Evolutionary conservation across 257 asterid species (phyloP), one percentile per base, ranked within the genome.

Genomic region (Solanum ahanhuiri): DNA sequence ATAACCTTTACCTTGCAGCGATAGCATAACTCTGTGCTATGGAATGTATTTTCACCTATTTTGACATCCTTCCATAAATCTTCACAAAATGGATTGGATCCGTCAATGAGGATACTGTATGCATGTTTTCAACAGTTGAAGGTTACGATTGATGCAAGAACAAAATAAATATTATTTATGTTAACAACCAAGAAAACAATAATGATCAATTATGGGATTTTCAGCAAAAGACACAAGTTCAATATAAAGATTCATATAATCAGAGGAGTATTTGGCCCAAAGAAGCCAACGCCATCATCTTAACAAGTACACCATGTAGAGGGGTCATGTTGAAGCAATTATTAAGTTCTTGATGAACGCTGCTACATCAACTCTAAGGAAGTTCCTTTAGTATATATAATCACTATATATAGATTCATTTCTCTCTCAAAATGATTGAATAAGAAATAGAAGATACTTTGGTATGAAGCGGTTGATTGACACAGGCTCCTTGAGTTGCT

Each of bases 381-480:
- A 25, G 64, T 17, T 77, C 37, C 64, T 45, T 76, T 9, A 23
- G 82, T 37, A 45, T 45, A 79, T n/a, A 43, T 28, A 30, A 51
- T 64, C 25, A 37, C 14, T 58, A 5, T 41, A 58, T 76, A 63
- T 25, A 34, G 77, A 11, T 25, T 83, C 15, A 35, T 20, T 11
- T 15, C 39, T 28, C 4, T 51, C 18, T 6, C 51, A 1, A 48
- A 25, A 6, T 9, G 45, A 34, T 41, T 45, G 43, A 67, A 37
- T 85, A 30, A 76, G 37, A 37, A 41, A 12, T 17, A 83, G 58
- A 41, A 39, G 39, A 81, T 88, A 93, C 98, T 93, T 95, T 82
- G 98, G 92, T 79, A 97, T 89, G 86, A 95, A 95, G 79, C 96
- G 92, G 88, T 92, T 92, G 28, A 92, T 85, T 23, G 91, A 60